A percentile compares a stretch with the other conserved stretches of the same genome.
Conservation (phyloP, 805 yeast species). For the Saccharomycopsis babjevae region DNA sequence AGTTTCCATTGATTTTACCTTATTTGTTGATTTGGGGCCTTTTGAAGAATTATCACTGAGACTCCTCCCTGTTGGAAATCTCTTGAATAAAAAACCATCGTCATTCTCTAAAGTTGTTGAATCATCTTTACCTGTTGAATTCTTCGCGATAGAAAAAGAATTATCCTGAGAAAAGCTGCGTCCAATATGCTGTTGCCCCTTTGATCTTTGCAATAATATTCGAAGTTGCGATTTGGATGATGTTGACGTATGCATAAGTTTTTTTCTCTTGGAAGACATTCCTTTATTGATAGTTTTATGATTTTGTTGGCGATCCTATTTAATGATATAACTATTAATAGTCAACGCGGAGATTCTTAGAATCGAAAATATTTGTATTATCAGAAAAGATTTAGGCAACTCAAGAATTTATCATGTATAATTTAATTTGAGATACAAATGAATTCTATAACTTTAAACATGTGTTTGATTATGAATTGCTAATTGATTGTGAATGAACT, state of each 20-base stretch:
- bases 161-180: not conserved
- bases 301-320: too few species aligned
- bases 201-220: not conserved
- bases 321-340: too few species aligned
- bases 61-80: not conserved
- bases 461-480: too few species aligned
- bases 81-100: slow-evolving; percentile 13
- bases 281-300: too few species aligned
- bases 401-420: too few species aligned
- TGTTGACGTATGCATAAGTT: not conserved
- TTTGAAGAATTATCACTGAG: not conserved
- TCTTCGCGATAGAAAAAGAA: not conserved
- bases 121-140: not conserved
- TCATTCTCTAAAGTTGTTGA: slow-evolving; percentile 11
- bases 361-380: too few species aligned
- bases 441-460: too few species aligned
- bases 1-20: not conserved
- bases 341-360: too few species aligned
- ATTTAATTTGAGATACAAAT: too few species aligned
- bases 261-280: not conserved
- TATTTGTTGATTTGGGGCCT: not conserved
- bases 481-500: too few species aligned
- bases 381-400: too few species aligned
- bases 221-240: not conserved
- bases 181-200: not conserved